Percentiles rank a stretch among this genome's conserved stretches.
phyloP scores from a whole-genome alignment of 305 asterid genomes.

The Rubia tinctorum region DNA sequence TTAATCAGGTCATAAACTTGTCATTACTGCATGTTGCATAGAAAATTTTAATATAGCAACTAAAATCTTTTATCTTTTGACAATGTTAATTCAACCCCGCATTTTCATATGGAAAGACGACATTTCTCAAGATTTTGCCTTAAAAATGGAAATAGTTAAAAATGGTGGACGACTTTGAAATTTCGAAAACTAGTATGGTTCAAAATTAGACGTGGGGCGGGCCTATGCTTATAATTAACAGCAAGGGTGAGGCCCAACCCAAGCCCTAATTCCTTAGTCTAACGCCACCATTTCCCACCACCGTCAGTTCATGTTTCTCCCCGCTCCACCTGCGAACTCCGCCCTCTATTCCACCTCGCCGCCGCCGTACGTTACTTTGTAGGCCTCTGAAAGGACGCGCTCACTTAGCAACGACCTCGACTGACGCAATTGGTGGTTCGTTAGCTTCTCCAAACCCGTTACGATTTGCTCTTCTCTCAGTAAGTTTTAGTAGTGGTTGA shows the following conservation, averaged over 20 bases:
- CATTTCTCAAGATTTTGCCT: too few relatives aligned
- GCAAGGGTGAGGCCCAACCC: constrained; percentile 17
- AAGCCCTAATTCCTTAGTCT: constrained; percentile 18
- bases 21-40: too few relatives aligned
- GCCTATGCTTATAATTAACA: neutral
- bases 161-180: neutral
- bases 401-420: neutral
- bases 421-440: constrained; percentile 5
- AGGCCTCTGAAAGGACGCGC: neutral
- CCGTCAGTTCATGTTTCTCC: constrained; percentile 10
- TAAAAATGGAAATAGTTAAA: too few relatives aligned
- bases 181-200: neutral
- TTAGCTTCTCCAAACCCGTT: neutral
- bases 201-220: neutral
- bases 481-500: constrained; percentile 1
- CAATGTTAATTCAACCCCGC: too few relatives aligned
- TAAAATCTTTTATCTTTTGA: too few relatives aligned
- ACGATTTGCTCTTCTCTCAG: neutral
- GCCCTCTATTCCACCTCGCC: neutral
- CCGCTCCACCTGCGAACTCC: neutral
- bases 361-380: neutral
- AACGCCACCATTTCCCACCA: constrained; percentile 9
- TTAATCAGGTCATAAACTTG: too few relatives aligned
- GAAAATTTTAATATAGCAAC: too few relatives aligned
- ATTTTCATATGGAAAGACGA: too few relatives aligned